Conservation (phyloP, 345 rosid genomes). For the Capsella bursapastoris region DNA sequence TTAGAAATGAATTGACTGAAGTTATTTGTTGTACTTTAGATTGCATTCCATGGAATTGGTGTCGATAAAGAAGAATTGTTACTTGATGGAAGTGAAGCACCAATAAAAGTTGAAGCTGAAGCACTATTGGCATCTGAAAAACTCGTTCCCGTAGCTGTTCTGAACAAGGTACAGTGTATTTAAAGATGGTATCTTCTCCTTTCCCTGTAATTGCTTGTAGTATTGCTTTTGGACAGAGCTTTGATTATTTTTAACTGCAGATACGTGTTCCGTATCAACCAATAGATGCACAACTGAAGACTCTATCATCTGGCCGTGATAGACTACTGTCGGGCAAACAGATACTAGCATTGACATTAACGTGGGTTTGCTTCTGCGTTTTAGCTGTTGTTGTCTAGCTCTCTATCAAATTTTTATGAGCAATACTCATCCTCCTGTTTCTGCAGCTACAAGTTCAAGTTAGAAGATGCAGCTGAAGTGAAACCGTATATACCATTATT, state of each 20-base stretch:
- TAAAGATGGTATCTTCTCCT: conserved; percentile 22
- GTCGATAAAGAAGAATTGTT: conserved; percentile 74
- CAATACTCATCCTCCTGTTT: conserved; percentile 30
- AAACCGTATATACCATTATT: conserved; percentile 86
- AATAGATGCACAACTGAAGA: conserved; percentile 68
- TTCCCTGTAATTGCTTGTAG: conserved; percentile 31
- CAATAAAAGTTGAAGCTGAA: conserved; percentile 81
- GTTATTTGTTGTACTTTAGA: conserved; percentile 49
- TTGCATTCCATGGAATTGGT: conserved; percentile 84
- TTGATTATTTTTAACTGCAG: conserved; percentile 46
- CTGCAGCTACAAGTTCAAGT: conserved; percentile 88
- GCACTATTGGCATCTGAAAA: conserved; percentile 77
- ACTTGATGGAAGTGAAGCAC: conserved; percentile 98
- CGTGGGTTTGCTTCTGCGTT: conserved; percentile 55
- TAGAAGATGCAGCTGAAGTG: conserved; percentile 92
- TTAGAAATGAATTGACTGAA: conserved; percentile 27
- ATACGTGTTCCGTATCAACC: conserved; percentile 89
- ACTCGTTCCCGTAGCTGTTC: conserved; percentile 72
- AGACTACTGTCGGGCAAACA: conserved; percentile 92
- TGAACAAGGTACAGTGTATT: conserved; percentile 68
- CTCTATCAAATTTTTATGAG: conserved; percentile 13
- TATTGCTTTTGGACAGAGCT: conserved; percentile 20
- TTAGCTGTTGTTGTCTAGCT: conserved; percentile 14
- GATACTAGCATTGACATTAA: conserved; percentile 81
- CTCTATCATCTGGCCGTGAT: conserved; percentile 76